Conservation (phyloP, 2,329 filamentous ascomycete genomes). For the Sporothrix globosa region DNA sequence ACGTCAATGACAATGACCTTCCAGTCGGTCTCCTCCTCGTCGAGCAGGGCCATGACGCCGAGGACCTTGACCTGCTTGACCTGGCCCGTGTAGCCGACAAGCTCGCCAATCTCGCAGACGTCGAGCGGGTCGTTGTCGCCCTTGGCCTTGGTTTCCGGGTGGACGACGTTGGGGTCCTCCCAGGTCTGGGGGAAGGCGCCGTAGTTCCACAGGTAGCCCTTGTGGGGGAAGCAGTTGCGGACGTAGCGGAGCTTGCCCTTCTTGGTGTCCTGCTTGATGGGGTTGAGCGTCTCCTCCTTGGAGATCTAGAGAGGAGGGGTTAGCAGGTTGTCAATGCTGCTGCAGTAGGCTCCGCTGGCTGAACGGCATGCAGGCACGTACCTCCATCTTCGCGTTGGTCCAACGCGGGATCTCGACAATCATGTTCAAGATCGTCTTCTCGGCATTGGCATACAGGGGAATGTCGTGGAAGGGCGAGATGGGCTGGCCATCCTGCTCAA, state of each 20-base stretch:
- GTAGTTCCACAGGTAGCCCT: conserved; percentile 99
- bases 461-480: conserved; percentile 98
- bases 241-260: conserved; percentile 99
- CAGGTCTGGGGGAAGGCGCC: conserved; percentile 99
- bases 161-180: conserved; percentile 95
- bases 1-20: conserved; percentile 99
- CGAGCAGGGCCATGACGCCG: conserved; percentile 97
- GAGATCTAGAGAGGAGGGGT: conserved; percentile 71
- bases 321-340: conserved; percentile 18
- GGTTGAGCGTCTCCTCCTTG: conserved; percentile 97
- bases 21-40: conserved; percentile 99
- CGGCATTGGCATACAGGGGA: conserved; percentile 93
- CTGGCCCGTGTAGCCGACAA: conserved; percentile 93
- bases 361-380: conserved; percentile 45
- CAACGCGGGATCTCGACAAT: conserved; percentile 98
- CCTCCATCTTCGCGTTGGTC: conserved; percentile 99
- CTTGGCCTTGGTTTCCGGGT: conserved; percentile 99
- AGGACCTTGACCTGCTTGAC: conserved; percentile 99
- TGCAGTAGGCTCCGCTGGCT: no score
- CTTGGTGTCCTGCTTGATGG: conserved; percentile 99
- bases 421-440: conserved; percentile 98
- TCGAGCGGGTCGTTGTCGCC: conserved; percentile 99
- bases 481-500: conserved; percentile 94
- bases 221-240: conserved; percentile 99
- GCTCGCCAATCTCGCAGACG: conserved; percentile 98